Base-by-base conservation (phyloP, 345 rosid genomes). In the Pistacia vera region DNA sequence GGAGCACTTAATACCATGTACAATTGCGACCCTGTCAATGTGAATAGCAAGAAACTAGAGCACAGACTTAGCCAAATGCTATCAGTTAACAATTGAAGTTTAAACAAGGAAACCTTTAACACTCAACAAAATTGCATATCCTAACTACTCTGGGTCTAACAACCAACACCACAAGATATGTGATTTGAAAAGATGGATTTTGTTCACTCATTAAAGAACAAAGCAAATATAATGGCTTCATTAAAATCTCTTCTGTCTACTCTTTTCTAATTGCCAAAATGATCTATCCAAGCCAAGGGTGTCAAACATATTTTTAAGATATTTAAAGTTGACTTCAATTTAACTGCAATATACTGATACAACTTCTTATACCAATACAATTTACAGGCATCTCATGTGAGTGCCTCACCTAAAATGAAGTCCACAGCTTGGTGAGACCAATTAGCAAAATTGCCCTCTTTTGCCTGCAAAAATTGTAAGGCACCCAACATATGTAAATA, bases 371-470 rank as follows among this genome's bases (percentile, higher is more conserved):
- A 25, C 25, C 25, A 25, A 25, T 25, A 25, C 25, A 25, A 25
- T 25, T 25, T 25, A 22, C 25, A 25, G 25, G 25, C 25, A 25
- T 25, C 25, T 25, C 25, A 25, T 17, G 18, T 18, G 20, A 33
- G 9, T n/a, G 66, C 49, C 58, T 52, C 44, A 93, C 99, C 98
- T 83, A 91, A 73, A 77, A 92, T 90, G 87, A 91, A 91, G 66
- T 93, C 97, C 66, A 89, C 94, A 70, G 99, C 97, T 81, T 96
- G 99, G 82, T 93, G 99, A 20, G 94, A 91, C 97, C 97, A 96
- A 66, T 83, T 92, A 35, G 89, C 77, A 79, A 92, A 92, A 76
- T 84, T 85, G 77, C 83, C 70, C 66, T 80, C 87, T 65, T 84
- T 80, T 3, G 68, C 91, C 98, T 92, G 86, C 80, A 83, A 66